These are phyloP conservation scores for Boletus subparvulus DNA, from an alignment of 768 basidiomycete genomes.

Conservation along the genomic window DNA sequence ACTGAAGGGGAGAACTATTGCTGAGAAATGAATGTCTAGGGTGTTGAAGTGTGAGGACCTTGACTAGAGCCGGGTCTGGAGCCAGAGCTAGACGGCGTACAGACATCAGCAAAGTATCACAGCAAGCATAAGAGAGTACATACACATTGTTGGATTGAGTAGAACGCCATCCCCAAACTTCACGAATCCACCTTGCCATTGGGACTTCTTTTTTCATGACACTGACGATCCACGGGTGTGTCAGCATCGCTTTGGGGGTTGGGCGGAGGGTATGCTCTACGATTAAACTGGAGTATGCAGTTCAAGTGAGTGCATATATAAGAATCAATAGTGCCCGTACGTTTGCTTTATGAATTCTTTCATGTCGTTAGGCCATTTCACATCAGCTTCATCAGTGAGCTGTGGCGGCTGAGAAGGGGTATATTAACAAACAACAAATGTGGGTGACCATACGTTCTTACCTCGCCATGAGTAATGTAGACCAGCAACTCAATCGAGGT, in stretches of 20 bases:
- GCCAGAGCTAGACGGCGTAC: conserved; percentile 12
- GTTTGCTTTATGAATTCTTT: conserved; percentile 87
- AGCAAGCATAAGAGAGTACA: background rate
- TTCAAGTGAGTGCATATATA: background rate
- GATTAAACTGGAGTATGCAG: conserved; percentile 53
- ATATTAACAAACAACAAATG: conserved; percentile 17
- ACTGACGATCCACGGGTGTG: conserved; percentile 78
- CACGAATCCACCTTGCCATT: conserved; percentile 86
- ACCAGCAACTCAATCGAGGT: conserved; percentile 94
- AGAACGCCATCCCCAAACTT: conserved; percentile 79
- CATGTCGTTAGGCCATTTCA: conserved; percentile 77
- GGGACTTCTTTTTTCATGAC: conserved; percentile 81
- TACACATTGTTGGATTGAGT: conserved; percentile 30
- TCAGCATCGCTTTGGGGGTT: conserved; percentile 77
- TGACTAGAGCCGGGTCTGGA: conserved; percentile 33
- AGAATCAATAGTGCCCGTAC: conserved; percentile 45
- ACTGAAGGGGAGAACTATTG: background rate
- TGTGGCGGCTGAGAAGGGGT: conserved; percentile 62
- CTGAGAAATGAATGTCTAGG: conserved; percentile 20
- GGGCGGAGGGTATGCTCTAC: conserved; percentile 70
- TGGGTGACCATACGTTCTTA: conserved; percentile 30
- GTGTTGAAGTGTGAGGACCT: conserved; percentile 24
- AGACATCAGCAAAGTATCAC: background rate
- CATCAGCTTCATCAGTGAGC: conserved; percentile 68
- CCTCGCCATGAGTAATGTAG: conserved; percentile 81